Conservation (phyloP, 129 eudicot species). For the Solidago caesia region DNA sequence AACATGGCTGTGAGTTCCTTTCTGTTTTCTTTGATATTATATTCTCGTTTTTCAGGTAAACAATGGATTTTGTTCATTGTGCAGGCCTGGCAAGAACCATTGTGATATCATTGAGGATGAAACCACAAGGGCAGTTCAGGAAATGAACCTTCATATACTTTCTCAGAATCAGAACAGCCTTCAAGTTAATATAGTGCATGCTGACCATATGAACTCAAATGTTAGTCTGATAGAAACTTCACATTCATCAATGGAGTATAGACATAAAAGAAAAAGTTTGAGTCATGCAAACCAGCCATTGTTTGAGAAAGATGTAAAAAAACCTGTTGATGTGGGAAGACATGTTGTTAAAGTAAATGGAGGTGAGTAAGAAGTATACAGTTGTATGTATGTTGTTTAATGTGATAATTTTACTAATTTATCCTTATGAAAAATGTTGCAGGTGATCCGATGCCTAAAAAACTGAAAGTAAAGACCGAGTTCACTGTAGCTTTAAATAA, state of each 20-base stretch:
- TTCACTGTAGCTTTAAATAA: conserved; percentile 33
- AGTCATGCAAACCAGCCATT: conserved; percentile 43
- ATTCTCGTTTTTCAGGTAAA: not conserved
- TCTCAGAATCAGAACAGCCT: conserved; percentile 39
- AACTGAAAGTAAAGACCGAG: conserved; percentile 42
- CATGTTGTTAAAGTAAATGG: conserved; percentile 34
- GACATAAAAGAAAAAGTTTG: conserved; percentile 34
- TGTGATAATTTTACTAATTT: conserved; percentile 17
- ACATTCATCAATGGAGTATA: conserved; percentile 36
- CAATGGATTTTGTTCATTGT: conserved; percentile 3
- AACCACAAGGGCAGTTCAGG: conserved; percentile 57
- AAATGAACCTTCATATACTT: conserved; percentile 30
- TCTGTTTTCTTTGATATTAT: not conserved
- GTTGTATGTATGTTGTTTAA: conserved; percentile 3
- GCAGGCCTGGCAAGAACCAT: conserved; percentile 81
- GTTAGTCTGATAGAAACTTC: conserved; percentile 34
- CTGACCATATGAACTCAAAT: conserved; percentile 28
- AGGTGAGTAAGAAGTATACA: conserved; percentile 26
- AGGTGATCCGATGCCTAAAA: conserved; percentile 55
- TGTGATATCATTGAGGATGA: conserved; percentile 78
- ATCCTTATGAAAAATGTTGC: conserved; percentile 23
- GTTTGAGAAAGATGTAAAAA: conserved; percentile 30
- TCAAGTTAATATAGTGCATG: conserved; percentile 33
- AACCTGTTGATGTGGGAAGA: conserved; percentile 28
- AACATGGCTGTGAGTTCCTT: conserved; percentile 80